Conservation (phyloP, 768 basidiomycete genomes). For the Amanita thiersii region DNA sequence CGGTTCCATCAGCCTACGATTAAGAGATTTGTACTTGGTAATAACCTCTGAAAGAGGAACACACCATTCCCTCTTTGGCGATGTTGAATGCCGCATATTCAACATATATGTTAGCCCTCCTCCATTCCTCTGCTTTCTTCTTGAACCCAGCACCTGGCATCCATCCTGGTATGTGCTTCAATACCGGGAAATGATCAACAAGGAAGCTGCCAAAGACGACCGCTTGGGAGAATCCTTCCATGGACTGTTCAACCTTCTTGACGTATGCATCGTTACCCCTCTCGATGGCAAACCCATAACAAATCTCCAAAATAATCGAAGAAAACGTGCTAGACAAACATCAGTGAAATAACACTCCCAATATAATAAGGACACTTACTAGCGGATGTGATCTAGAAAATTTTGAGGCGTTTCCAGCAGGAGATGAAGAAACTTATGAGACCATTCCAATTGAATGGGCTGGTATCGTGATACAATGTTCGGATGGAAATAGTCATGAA, state of each 20-base stretch:
- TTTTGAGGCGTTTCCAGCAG: not conserved
- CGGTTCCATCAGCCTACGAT: constrained; percentile 2
- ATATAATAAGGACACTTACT: constrained; percentile 1
- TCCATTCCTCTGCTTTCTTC: constrained; percentile 32
- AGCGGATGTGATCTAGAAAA: not conserved
- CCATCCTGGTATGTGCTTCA: constrained; percentile 47
- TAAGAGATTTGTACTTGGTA: not conserved
- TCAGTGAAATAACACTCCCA: not conserved
- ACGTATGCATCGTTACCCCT: constrained; percentile 36
- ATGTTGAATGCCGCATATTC: constrained; percentile 24
- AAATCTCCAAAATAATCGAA: not conserved
- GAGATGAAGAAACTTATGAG: not conserved
- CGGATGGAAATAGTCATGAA: constrained; percentile 2
- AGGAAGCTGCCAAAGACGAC: constrained; percentile 40
- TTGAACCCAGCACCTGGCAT: constrained; percentile 51
- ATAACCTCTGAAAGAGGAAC: constrained; percentile 1
- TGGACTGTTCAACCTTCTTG: constrained; percentile 41
- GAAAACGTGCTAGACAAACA: not conserved
- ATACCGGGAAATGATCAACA: constrained; percentile 32
- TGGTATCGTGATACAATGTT: not conserved
- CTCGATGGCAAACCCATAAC: not conserved
- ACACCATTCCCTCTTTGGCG: constrained; percentile 23
- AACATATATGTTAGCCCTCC: constrained; percentile 17
- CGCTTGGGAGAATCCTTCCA: constrained; percentile 41
- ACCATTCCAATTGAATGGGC: not conserved